Evolutionary conservation across 2,329 filamentous ascomycete genomes (phyloP), one percentile per base, ranked within the genome.

Genomic region (Fusarium liriodendri): DNA sequence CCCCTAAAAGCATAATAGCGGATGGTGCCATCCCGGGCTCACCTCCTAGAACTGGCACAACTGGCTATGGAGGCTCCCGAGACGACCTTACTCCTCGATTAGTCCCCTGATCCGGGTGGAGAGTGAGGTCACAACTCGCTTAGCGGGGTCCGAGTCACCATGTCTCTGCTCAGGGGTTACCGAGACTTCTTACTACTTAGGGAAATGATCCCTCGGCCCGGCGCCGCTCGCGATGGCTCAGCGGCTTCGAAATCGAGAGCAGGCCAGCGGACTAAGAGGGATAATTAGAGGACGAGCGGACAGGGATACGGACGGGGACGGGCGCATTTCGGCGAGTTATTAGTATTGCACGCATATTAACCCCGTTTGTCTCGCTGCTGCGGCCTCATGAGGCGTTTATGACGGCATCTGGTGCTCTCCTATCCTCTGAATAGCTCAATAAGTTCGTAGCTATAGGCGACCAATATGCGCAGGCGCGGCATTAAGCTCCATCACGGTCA

Each of bases 101-200:
- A 25, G 62, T 45, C 27, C 50, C 20, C 22, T 10, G 38, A 45
- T 25, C 42, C 2, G 20, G 62, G 38, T 20, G 32, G 29, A 52
- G 54, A 13, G 32, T 60, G 10, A 25, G 42, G 6, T 54, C 32
- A 66, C 10, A 25, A 52, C 20, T 52, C 63, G 29, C 40, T 50
- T 27, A 29, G 40, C 54, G 37, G 52, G 18, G 42, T 16, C 40
- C 55, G 29, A 37, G 27, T 42, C 50, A 47, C 42, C 6, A 66
- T 20, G n/a, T 66, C 63, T 25, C 55, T 66, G 55, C 20, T 66
- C 27, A 66, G 63, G 54, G 42, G 63, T 47, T 58, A 32, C 63
- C 55, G 50, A 66, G 38, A 66, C 40, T 54, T 18, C 40, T 33
- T n/a, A 29, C 55, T 16, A 32, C 42, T 60, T 52, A 20, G 52